Base-by-base conservation (phyloP, 2,329 filamentous ascomycete genomes). In the Aureobasidium melanogenum region DNA sequence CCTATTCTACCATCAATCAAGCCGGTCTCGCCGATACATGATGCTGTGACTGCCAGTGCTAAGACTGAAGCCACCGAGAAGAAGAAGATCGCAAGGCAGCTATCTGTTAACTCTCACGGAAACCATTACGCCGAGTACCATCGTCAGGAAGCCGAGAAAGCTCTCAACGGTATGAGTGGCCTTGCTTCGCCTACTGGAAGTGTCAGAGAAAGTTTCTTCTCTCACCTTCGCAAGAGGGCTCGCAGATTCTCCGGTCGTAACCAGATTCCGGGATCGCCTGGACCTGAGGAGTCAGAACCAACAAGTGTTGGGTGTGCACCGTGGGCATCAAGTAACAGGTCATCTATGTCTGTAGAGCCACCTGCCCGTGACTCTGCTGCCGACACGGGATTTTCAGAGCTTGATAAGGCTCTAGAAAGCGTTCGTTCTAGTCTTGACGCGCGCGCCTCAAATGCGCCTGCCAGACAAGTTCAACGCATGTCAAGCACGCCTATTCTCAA, bases 171-270 rank as follows among this genome's bases (percentile, higher is more conserved):
- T 58, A 86, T 88, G 68, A 83, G 82, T 36, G 88, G 87, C 24
- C 79, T 92, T 26, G 85, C 83, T 17, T 94, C 91, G 6, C 90
- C 91, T 4, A 85, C 87, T 0, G 87, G 83, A 68, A 89, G 84
- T 19, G 89, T 91, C 61, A 95, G 95, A 71, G 94, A 99, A 74
- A 91, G 94, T 74, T 99, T 99, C 79, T 99, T 99, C 76, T 97
- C 94, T 0, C 94, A 99, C 72, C 82, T 99, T 8, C 85, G 94
- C 61, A 99, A 99, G 76, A 87, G 93, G 56, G 94, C 95, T 30
- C 85, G 94, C 67, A 84, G 94, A 67, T 87, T 99, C 63, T 99
- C 94, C 28, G 94, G 94, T 50, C 87, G 93, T 62, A 91, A 96
- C 70, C 89, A 93, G 71, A 87, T 86, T 15, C 87, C 90, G 8